These are phyloP conservation scores for Chiua virens DNA, from an alignment of 768 basidiomycete species.

Conservation along the genomic window DNA sequence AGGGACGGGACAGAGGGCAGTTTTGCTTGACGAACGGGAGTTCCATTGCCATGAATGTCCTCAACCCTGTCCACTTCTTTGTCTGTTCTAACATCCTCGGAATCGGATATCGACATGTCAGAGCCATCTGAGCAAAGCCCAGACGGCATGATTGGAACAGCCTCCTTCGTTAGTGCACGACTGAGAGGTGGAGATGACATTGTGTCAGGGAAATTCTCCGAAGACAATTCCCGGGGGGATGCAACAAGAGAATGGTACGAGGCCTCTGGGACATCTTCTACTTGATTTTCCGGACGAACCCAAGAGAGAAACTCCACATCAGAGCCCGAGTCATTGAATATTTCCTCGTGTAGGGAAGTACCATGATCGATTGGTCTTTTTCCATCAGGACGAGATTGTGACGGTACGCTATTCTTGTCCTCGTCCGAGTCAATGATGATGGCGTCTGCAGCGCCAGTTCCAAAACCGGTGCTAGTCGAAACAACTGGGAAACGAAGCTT, in stretches of 20 bases:
- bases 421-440: slow-evolving; percentile 25
- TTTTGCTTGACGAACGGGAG: slow-evolving; percentile 1
- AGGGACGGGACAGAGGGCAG: slow-evolving; percentile 5
- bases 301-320: slow-evolving; percentile 13
- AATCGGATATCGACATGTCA: slow-evolving; percentile 1
- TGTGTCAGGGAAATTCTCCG: not conserved
- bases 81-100: slow-evolving; percentile 6
- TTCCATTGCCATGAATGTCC: not conserved
- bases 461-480: slow-evolving; percentile 1
- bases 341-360: not conserved
- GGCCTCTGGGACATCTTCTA: not conserved
- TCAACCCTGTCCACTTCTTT: not conserved
- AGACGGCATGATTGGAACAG: not conserved
- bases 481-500: not conserved
- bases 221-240: slow-evolving; percentile 1
- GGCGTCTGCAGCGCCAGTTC: slow-evolving; percentile 16
- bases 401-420: not conserved
- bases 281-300: slow-evolving; percentile 1
- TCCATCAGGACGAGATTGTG: not conserved
- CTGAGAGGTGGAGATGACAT: not conserved
- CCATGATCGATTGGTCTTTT: slow-evolving; percentile 1
- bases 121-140: not conserved
- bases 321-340: slow-evolving; percentile 5
- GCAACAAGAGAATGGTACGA: not conserved
- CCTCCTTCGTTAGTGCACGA: not conserved